Percentiles rank a stretch among this genome's conserved stretches.
Evolutionary conservation across 2,329 filamentous ascomycete species (phyloP).

Genomic region (Fulvia fulva): DNA sequence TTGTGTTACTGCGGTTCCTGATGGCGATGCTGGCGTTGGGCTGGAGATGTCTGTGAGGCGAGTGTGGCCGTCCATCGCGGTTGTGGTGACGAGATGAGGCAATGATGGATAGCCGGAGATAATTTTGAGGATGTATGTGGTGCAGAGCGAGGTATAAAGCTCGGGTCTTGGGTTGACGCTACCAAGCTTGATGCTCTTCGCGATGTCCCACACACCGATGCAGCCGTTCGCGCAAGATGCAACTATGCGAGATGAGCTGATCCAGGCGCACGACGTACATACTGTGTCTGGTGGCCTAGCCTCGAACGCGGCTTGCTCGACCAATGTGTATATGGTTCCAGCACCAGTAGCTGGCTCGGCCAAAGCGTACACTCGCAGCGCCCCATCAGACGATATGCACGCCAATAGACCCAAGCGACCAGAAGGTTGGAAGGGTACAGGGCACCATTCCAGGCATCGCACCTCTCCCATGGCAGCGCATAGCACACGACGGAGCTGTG

Average conservation of each 20-base stretch:
- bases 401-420: conserved; percentile 52
- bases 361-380: conserved; percentile 53
- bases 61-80: conserved; percentile 53
- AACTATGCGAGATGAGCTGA: conserved; percentile 53
- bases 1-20: conserved; percentile 42
- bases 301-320: conserved; percentile 49
- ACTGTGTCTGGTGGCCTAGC: conserved; percentile 49
- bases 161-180: conserved; percentile 35
- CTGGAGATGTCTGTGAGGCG: conserved; percentile 53
- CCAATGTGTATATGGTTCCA: conserved; percentile 35
- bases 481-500: conserved; percentile 48
- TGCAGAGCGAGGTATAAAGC: conserved; percentile 42
- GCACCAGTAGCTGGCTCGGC: conserved; percentile 23
- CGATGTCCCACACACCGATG: conserved; percentile 52
- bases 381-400: conserved; percentile 56
- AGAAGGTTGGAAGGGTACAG: conserved; percentile 35
- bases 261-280: conserved; percentile 55
- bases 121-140: conserved; percentile 47
- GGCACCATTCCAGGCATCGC: conserved; percentile 55
- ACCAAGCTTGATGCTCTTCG: conserved; percentile 9
- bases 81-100: conserved; percentile 51
- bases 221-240: conserved; percentile 56
- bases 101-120: conserved; percentile 52
- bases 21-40: conserved; percentile 40
- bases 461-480: conserved; percentile 57